phyloP scores from a whole-genome alignment of 225 moss, liverwort and hornwort species.

The Sphagnum tenellum region DNA sequence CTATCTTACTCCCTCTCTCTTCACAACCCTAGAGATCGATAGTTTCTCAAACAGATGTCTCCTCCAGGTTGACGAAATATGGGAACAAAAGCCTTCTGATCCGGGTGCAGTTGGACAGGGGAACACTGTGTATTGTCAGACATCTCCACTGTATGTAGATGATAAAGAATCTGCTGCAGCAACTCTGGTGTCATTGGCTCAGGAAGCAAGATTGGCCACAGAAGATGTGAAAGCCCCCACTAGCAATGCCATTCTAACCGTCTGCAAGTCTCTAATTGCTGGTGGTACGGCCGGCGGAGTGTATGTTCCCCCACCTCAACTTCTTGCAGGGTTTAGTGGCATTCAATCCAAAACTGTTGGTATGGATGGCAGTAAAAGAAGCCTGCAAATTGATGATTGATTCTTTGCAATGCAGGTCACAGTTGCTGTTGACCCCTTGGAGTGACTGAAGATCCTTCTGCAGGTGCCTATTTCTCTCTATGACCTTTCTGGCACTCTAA shows the following conservation, averaged over 20 bases:
- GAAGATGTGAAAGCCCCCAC: conserved; percentile 85
- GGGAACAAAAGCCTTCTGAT: conserved; percentile 29
- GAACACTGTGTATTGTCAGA: conserved; percentile 84
- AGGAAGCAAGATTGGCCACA: conserved; percentile 77
- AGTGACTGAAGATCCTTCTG: conserved; percentile 93
- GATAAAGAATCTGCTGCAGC: conserved; percentile 69
- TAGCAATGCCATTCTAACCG: conserved; percentile 54
- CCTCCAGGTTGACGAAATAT: conserved; percentile 48
- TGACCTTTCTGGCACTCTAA: too few species aligned
- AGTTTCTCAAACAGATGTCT: conserved; percentile 37
- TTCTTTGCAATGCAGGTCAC: conserved; percentile 50
- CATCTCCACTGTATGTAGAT: conserved; percentile 88
- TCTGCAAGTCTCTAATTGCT: conserved; percentile 87
- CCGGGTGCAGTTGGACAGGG: conserved; percentile 75
- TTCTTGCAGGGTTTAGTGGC: too few species aligned
- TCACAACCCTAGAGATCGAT: conserved; percentile 16
- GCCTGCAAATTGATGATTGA: too few species aligned
- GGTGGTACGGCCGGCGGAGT: conserved; percentile 96
- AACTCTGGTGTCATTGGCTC: conserved; percentile 62
- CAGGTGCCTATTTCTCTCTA: conserved; percentile 50
- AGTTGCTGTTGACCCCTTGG: conserved; percentile 88
- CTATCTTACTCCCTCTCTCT: too few species aligned
- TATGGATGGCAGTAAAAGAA: too few species aligned
- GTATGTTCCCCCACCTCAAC: conserved; percentile 37
- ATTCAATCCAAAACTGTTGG: too few species aligned